phyloP scores from a whole-genome alignment of 2,329 filamentous ascomycete genomes.

The Clonostachys rosea region DNA sequence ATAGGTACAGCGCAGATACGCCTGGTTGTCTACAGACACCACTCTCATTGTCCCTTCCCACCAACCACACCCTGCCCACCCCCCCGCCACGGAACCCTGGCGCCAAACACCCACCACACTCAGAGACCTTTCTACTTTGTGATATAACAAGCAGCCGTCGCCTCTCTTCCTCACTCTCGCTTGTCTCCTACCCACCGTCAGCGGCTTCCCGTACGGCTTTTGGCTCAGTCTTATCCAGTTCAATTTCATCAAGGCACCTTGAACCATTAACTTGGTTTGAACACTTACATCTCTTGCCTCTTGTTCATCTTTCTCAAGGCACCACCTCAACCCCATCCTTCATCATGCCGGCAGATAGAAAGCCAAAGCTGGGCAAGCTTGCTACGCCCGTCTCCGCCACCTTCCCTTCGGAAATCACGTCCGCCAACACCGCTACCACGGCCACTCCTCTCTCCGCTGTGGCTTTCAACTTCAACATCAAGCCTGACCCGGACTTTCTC shows the following conservation, averaged over 20 bases:
- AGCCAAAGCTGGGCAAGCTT: slow-evolving; percentile 58
- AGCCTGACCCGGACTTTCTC: slow-evolving; percentile 48
- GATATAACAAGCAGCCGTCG: neutral
- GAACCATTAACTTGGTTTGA: slow-evolving; percentile 4
- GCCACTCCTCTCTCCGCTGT: slow-evolving; percentile 60
- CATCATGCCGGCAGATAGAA: slow-evolving; percentile 39
- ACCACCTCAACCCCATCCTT: neutral
- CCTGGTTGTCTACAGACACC: neutral
- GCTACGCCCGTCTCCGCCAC: slow-evolving; percentile 58
- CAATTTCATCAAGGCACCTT: neutral
- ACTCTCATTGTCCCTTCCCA: slow-evolving; percentile 1
- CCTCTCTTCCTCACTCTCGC: neutral
- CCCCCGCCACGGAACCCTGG: slow-evolving; percentile 3
- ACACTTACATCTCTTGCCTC: neutral
- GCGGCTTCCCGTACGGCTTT: slow-evolving; percentile 2
- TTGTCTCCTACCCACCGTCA: neutral
- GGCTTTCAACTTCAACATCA: slow-evolving; percentile 25
- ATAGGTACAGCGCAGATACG: too few relatives aligned
- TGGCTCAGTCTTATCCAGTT: neutral
- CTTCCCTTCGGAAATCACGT: slow-evolving; percentile 57
- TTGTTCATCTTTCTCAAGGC: neutral
- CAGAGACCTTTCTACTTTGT: neutral
- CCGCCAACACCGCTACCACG: slow-evolving; percentile 58
- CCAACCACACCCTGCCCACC: too few relatives aligned
- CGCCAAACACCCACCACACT: slow-evolving; percentile 3